Percentiles rank a stretch among this genome's conserved stretches.
Evolutionary conservation across 192 early-diverging fungal genomes (phyloP).

Genomic region (Rhizophagus sp.): DNA sequence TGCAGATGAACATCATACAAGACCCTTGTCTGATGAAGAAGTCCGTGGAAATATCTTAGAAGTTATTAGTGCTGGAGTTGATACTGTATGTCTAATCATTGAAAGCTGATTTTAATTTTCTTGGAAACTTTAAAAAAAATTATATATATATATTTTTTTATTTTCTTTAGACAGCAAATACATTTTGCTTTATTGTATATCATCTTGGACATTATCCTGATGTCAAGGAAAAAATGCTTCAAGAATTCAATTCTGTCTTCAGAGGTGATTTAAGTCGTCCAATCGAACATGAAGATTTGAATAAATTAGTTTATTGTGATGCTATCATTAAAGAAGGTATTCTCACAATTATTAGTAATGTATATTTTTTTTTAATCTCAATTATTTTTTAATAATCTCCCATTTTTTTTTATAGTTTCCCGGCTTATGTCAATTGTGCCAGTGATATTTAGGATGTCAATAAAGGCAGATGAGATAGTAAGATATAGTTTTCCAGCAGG

Average conservation of each 20-base stretch:
- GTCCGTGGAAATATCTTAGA: constrained; percentile 12
- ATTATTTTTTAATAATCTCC: not conserved
- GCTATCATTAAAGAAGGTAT: constrained; percentile 30
- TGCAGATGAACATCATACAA: not conserved
- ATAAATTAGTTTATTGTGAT: constrained; percentile 25
- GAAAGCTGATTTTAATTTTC: not conserved
- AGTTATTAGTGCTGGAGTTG: constrained; percentile 16
- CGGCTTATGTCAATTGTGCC: constrained; percentile 16
- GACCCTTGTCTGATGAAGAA: constrained; percentile 21
- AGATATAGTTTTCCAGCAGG: not conserved
- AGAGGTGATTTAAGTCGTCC: not conserved
- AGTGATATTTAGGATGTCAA: constrained; percentile 5
- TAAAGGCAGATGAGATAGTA: not conserved
- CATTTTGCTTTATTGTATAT: constrained; percentile 26
- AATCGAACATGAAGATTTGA: constrained; percentile 15
- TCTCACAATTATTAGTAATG: not conserved
- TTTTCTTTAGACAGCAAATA: constrained; percentile 13
- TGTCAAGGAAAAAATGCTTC: constrained; percentile 5
- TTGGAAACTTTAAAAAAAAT: not conserved
- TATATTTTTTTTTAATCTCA: too few relatives aligned
- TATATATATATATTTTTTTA: not conserved
- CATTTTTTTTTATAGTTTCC: not conserved
- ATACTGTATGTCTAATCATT: constrained; percentile 5
- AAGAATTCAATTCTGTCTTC: constrained; percentile 14
- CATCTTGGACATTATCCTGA: constrained; percentile 8